A percentile compares a stretch with the other conserved stretches of the same genome.
Evolutionary conservation across 129 eudicot genomes (phyloP).

Genomic region (Heracleum sosnowskyi): DNA sequence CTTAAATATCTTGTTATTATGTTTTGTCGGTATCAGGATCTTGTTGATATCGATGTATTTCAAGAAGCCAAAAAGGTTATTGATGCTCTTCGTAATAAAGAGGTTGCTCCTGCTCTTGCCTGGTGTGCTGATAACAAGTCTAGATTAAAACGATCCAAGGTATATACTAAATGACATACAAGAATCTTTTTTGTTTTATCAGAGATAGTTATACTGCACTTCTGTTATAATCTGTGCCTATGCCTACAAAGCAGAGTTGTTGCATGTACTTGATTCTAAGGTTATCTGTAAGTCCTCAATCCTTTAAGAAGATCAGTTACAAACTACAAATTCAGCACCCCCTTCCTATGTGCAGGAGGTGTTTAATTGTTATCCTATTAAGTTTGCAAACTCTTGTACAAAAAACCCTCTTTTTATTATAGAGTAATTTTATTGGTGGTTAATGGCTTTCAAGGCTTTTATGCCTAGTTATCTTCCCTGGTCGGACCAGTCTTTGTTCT

Average conservation of each 20-base stretch:
- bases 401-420: neutral
- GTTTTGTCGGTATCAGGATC: slow-evolving; percentile 48
- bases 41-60: slow-evolving; percentile 95
- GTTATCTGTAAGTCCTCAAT: neutral
- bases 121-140: slow-evolving; percentile 98
- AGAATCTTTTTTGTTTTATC: too few relatives aligned
- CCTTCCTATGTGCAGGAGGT: neutral
- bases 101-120: slow-evolving; percentile 91
- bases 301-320: neutral
- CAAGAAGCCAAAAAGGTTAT: slow-evolving; percentile 87
- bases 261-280: neutral
- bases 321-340: neutral
- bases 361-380: neutral
- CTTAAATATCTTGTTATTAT: slow-evolving; percentile 4
- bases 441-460: neutral
- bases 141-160: slow-evolving; percentile 92
- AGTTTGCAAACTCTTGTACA: neutral
- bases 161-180: slow-evolving; percentile 19
- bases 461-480: neutral
- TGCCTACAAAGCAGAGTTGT: neutral
- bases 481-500: neutral
- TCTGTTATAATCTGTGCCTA: neutral
- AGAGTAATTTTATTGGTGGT: neutral
- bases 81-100: slow-evolving; percentile 79
- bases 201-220: neutral